Evolutionary conservation across 2,329 filamentous ascomycete genomes (phyloP).

Genomic region (Beauveria scarabaeidicola): DNA sequence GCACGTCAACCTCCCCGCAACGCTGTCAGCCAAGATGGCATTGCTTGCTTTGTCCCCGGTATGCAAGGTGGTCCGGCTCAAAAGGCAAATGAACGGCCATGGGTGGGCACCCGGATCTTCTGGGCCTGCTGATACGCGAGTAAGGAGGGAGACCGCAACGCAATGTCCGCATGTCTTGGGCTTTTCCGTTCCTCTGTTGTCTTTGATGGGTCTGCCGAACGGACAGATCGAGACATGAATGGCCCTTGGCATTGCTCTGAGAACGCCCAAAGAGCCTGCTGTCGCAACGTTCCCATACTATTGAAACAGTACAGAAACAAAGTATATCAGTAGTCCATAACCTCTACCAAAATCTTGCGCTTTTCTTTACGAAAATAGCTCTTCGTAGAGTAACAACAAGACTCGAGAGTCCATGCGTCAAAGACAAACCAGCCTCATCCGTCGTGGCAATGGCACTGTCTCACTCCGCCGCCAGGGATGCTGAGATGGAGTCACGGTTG

Average conservation of each 20-base stretch:
- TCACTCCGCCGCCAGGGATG: background rate
- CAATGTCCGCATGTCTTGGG: background rate
- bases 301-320: no score
- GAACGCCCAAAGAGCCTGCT: background rate
- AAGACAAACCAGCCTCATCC: background rate
- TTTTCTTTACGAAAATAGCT: no score
- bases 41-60: background rate
- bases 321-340: no score
- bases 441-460: background rate
- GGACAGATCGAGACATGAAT: background rate
- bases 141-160: background rate
- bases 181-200: background rate
- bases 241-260: background rate
- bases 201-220: background rate
- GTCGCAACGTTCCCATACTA: background rate
- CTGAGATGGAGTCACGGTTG: background rate
- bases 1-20: background rate
- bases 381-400: no score
- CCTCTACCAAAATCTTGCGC: no score
- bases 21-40: background rate
- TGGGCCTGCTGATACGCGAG: background rate
- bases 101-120: background rate
- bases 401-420: no score
- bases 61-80: background rate
- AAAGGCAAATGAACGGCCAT: background rate